Base-by-base conservation (phyloP, 345 rosid genomes). In the Salix brachista region DNA sequence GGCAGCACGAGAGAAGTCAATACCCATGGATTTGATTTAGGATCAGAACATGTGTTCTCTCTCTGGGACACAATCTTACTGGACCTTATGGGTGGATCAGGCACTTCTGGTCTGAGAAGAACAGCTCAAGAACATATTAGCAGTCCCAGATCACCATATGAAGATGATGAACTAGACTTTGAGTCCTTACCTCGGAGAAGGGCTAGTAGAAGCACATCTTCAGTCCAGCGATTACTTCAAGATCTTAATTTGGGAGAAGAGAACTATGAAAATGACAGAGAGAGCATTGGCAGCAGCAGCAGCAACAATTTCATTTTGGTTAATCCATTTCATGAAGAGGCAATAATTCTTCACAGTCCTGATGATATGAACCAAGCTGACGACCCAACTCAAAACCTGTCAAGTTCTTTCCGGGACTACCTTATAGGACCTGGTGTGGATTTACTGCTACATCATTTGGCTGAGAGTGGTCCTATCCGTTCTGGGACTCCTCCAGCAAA, bases 361-460 rank as follows among this genome's bases (percentile, higher is more conserved):
- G 61, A 73, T 12, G 72, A 73, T 39, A 30, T 39, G 25, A 73
- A 65, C 75, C 83, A 58, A 17, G 62, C 44, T 1, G 83, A 71
- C 17, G 75, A 65, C 60, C 66, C 66, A 9, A 42, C 39, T 26
- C 74, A 61, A 1, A 81, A 76, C 46, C 67, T 79, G 65, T 50
- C 73, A 17, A 42, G 64, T 12, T 64, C 84, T 25, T 50, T 88
- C 28, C 80, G 75, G 62, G 83, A 88, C 68, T 85, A 82, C 62
- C 76, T 90, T 10, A 37, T 79, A 1, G 89, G 89, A 46, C 87
- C 87, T 44, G 90, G 86, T 23, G 75, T 87, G 75, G 88, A 87
- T 34, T 69, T 84, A 5, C 21, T 86, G 77, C 75, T 88, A 5
- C 88, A 83, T 30, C 79, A 86, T 73, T 73, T 88, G 73, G 79